Base-by-base conservation (phyloP, 2,329 filamentous ascomycete genomes). In the Penicillium sp. region DNA sequence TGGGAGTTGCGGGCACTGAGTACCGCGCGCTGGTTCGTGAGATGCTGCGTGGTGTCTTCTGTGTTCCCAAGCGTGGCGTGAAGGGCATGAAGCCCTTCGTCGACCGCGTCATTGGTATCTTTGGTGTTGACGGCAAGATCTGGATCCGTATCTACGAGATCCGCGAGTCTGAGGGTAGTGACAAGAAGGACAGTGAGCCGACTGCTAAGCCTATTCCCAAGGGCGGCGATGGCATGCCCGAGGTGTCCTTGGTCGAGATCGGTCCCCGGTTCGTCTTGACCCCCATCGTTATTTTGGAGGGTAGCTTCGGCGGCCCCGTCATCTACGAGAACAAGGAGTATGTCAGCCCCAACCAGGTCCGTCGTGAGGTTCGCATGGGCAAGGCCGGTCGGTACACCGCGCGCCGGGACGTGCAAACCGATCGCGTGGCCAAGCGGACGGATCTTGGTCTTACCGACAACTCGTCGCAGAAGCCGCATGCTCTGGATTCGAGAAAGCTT, bases 281-380 rank as follows among this genome's bases (percentile, higher is more conserved):
- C 26, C 93, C 95, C 1, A 97, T 97, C 64, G 88, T 98, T 56
- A 96, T 98, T 65, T 87, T 96, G 67, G 95, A 99, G 74, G 92
- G 92, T 44, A 93, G 90, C 60, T 98, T 99, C 67, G 93, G 93
- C 53, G 95, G 95, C 0, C 93, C 95, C 3, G 92, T 98, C 63
- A 96, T 99, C 71, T 99, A 96, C 78, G 92, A 98, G 81, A 98
- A 98, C 81, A 95, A 92, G 82, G 89, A 96, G 75, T 99, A 96
- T 69, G 91, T 99, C 53, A 95, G 90, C 65, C 95, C 95, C 10
- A 99, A 99, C 84, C 91, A 97, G 78, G 86, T 98, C 62, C 84
- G 95, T 64, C 83, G 91, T 42, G 95, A 98, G 62, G 76, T 96
- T 66, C 83, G 91, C 66, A 81, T 86, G 76, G 81, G 84, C 66